Conservation (phyloP, 1,284 basidiomycete species). For the Phylloboletellus chloephorus region DNA sequence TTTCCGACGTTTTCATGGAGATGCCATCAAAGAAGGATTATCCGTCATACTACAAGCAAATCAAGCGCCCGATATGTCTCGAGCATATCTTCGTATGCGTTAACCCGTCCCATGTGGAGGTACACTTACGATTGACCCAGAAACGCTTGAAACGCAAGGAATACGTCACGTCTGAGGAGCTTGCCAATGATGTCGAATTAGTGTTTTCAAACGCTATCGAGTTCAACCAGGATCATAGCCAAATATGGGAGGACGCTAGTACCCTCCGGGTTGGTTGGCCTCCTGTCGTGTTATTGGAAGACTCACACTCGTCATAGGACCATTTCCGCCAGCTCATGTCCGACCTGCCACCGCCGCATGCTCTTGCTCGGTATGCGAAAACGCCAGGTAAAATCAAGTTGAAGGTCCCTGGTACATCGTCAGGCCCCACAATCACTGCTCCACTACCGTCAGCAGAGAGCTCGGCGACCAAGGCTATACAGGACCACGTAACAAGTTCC, state of each 20-base stretch:
- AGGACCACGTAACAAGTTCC: slow-evolving; percentile 22
- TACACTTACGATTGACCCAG: slow-evolving; percentile 35
- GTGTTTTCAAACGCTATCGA: slow-evolving; percentile 88
- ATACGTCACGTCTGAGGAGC: slow-evolving; percentile 60
- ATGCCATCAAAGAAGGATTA: slow-evolving; percentile 77
- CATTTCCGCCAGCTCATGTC: slow-evolving; percentile 68
- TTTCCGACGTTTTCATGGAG: slow-evolving; percentile 78
- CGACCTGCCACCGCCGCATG: slow-evolving; percentile 61
- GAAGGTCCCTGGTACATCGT: slow-evolving; percentile 43
- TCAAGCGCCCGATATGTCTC: slow-evolving; percentile 79
- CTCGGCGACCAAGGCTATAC: slow-evolving; percentile 15
- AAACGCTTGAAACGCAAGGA: slow-evolving; percentile 74
- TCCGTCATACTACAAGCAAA: slow-evolving; percentile 81
- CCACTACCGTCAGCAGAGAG: slow-evolving; percentile 14
- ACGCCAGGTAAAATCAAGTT: slow-evolving; percentile 61
- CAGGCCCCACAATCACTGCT: slow-evolving; percentile 8
- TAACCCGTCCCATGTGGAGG: slow-evolving; percentile 2
- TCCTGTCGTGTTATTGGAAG: slow-evolving; percentile 3
- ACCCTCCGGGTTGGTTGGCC: slow-evolving; percentile 49
- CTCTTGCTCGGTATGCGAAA: slow-evolving; percentile 56
- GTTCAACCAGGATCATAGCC: slow-evolving; percentile 74
- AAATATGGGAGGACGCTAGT: slow-evolving; percentile 71
- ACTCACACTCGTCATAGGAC: slow-evolving; percentile 41
- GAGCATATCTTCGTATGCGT: slow-evolving; percentile 70
- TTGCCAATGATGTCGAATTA: slow-evolving; percentile 82